These are phyloP conservation scores for Aspergillus bombycis DNA, from an alignment of 2,329 filamentous ascomycete genomes.

Conservation along the genomic window DNA sequence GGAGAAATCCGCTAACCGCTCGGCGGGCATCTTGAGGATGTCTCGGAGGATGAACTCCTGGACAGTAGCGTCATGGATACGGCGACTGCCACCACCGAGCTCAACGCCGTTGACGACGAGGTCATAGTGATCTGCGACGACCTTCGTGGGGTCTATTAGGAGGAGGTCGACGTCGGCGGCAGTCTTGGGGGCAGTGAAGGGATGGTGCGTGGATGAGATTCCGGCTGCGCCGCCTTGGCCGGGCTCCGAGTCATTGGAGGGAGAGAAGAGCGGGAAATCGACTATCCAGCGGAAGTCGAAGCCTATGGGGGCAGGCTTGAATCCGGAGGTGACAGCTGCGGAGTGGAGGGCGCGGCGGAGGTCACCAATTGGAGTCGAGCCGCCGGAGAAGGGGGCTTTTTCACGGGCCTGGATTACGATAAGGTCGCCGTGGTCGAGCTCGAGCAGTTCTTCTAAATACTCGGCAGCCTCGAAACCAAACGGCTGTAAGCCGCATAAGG, in stretches of 20 bases:
- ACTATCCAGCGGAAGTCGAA: slow-evolving; percentile 83
- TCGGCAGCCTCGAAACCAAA: slow-evolving; percentile 74
- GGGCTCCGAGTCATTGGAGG: slow-evolving; percentile 64
- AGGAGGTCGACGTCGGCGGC: slow-evolving; percentile 74
- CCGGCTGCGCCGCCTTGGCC: slow-evolving; percentile 82
- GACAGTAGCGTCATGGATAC: slow-evolving; percentile 82
- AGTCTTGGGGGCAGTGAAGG: slow-evolving; percentile 85
- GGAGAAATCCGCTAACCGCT: slow-evolving; percentile 76
- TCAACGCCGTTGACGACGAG: slow-evolving; percentile 95
- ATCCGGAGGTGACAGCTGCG: slow-evolving; percentile 64
- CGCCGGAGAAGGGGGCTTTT: slow-evolving; percentile 66
- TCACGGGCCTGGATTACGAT: slow-evolving; percentile 79
- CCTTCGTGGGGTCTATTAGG: slow-evolving; percentile 69
- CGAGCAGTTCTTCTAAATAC: slow-evolving; percentile 55
- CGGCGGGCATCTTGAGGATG: slow-evolving; percentile 75
- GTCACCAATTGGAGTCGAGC: slow-evolving; percentile 73
- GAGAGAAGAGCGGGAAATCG: slow-evolving; percentile 91
- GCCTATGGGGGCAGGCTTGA: slow-evolving; percentile 54
- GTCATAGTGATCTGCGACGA: slow-evolving; percentile 88
- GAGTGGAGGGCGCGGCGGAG: slow-evolving; percentile 72
- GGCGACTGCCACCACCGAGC: slow-evolving; percentile 86
- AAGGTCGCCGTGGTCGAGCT: slow-evolving; percentile 72
- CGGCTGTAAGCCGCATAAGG: slow-evolving; percentile 74
- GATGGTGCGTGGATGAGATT: slow-evolving; percentile 87
- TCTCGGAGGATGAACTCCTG: slow-evolving; percentile 85